Evolutionary conservation across 2,329 filamentous ascomycete genomes (phyloP), one percentile per base, ranked within the genome.

Genomic region (Fusarium succisae): DNA sequence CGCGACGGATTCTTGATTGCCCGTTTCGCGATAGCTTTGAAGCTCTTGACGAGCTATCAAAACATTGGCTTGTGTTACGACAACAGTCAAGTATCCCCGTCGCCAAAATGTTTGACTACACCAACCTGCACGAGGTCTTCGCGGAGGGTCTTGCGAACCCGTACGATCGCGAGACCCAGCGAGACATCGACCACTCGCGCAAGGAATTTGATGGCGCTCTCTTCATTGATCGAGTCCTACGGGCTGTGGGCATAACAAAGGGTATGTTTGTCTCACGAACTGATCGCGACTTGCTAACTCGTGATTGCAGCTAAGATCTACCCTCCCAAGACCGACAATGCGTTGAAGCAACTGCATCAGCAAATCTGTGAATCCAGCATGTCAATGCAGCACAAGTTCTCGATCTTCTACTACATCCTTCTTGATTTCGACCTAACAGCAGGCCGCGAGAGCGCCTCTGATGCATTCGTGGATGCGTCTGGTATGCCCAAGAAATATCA

Each of bases 351-450:
- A 44, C 87, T 97, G 11, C 91, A 95, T 82, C 86, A 90, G 70
- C 89, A 91, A 67, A 91, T 97, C 72, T 88, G 91, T 80, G 87
- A 90, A 32, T 89, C 84, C 61, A 85, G 84, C 55, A 90, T 92
- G 75, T 89, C 92, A 13, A 87, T 90, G 61, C 92, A 95, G 81
- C 92, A 95, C 84, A 95, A 95, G 81, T 90, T 95, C 74, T 94
- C 94, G 24, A 88, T 96, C 54, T 86, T 97, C 73, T 97, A 94
- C 86, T 97, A 97, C 81, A 85, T 97, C 44, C 87, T 97, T 7
- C 91, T 94, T 78, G 94, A 97, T 80, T 89, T 92, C 79, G 89
- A 92, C 77, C 82, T 85, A 44, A 82, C 84, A 35, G 85, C 88
- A 58, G 85, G 86, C 26, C 85, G 87, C 8, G 82, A 87, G 24